Conservation (phyloP, 345 rosid species). For the Eucalyptus sp. region DNA sequence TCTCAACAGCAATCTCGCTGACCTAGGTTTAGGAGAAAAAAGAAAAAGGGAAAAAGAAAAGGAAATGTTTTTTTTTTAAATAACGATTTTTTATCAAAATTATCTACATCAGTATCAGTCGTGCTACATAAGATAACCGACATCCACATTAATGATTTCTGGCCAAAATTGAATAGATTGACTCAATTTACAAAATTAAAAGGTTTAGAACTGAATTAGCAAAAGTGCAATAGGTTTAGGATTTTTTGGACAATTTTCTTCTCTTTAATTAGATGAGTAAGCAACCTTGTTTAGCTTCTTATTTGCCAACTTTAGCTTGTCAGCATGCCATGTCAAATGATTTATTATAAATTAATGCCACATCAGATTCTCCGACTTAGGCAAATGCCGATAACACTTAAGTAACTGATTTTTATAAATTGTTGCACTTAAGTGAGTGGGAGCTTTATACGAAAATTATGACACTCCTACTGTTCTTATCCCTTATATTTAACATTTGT, state of each 20-base stretch:
- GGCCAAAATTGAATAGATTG: neutral
- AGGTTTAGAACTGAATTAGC: neutral
- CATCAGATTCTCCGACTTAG: neutral
- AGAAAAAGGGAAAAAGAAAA: no score
- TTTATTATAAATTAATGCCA: no score
- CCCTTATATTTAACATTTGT: neutral
- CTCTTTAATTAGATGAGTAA: neutral
- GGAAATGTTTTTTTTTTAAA: fast-evolving
- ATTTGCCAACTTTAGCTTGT: neutral
- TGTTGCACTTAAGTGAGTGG: no score
- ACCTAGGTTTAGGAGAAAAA: no score
- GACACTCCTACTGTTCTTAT: neutral
- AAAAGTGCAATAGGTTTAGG: neutral
- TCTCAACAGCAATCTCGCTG: neutral
- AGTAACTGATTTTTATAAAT: no score
- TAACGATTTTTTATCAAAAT: no score
- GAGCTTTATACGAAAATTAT: no score
- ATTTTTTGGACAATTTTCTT: no score
- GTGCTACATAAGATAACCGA: neutral
- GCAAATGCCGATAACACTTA: neutral
- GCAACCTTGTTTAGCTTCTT: neutral
- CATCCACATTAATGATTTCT: neutral
- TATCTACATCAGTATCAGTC: no score
- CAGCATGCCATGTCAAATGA: neutral
- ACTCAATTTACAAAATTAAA: no score